Evolutionary conservation across 768 basidiomycete genomes (phyloP), one percentile per base, ranked within the genome.

Genomic region (Chlorophyllum brunneum): DNA sequence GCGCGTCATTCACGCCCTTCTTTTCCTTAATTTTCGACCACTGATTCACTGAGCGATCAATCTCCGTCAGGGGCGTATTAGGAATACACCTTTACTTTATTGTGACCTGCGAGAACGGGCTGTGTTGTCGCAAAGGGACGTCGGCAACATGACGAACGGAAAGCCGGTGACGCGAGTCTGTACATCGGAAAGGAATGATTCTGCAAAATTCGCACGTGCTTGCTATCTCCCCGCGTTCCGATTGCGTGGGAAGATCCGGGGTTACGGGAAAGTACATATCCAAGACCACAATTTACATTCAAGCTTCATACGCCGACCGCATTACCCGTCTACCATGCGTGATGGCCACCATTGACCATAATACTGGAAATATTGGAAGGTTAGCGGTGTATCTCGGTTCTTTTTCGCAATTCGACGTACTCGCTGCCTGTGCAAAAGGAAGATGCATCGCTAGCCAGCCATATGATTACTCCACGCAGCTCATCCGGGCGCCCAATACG

Each of bases 381-480:
- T 54, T 34, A 46, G 20, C 34, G n/a, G 23, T 39, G 7, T 30
- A 39, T 2, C 18, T n/a, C 11, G 22, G 29, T 22, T 16, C 51
- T 34, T 29, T 41, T 31, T 42, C 23, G n/a, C 31, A 34, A 54
- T 53, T 11, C 42, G n/a, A 81, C 86, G 48, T 60, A 89, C 86
- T 89, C 87, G 84, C 86, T 88, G 1, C 87, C 86, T 0, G 88
- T 90, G 61, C 85, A 88, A 63, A 84, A 90, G 26, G 79, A 85
- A 3, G 84, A 86, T 41, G 88, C 86, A 53, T 88, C 86, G 56
- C 80, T 82, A 23, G 86, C 82, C 7, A 90, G 68, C 87, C 87
- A 90, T 0, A 78, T 68, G 40, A 80, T 70, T 0, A 87, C 85
- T 0, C 88, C 88, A 1, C 88, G 74, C 61, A 89, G 60, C 65